Conservation (phyloP, 768 basidiomycete species). For the Asterophora parasitica region DNA sequence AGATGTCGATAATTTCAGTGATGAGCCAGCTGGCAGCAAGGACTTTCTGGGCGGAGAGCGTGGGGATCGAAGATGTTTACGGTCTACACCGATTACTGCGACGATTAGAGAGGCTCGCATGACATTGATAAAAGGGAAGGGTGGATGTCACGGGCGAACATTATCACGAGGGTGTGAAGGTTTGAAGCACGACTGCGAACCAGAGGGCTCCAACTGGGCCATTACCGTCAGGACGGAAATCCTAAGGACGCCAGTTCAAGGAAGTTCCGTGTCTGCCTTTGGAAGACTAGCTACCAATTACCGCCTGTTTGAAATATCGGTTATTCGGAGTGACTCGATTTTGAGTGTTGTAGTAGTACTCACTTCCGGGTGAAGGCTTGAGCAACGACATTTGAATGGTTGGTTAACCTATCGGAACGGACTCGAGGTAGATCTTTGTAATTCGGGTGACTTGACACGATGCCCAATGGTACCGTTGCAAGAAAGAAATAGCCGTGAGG, state of each 20-base stretch:
- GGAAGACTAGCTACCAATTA: too few species aligned
- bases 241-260: too few species aligned
- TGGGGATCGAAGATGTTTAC: slow-evolving; percentile 48
- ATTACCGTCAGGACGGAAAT: too few species aligned
- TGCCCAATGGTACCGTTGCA: slow-evolving; percentile 6
- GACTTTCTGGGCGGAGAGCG: slow-evolving; percentile 38
- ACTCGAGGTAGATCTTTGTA: too few species aligned
- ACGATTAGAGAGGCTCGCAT: slow-evolving; percentile 33
- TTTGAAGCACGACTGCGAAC: slow-evolving; percentile 63
- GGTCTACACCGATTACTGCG: slow-evolving; percentile 63
- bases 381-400: slow-evolving; percentile 43
- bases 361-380: slow-evolving; percentile 50
- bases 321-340: too few species aligned
- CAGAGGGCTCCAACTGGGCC: slow-evolving; percentile 55
- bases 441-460: slow-evolving; percentile 8
- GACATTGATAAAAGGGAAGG: slow-evolving; percentile 6
- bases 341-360: background rate
- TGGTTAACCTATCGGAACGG: too few species aligned
- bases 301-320: slow-evolving; percentile 22
- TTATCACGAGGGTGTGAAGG: slow-evolving; percentile 43
- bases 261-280: too few species aligned
- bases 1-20: slow-evolving; percentile 71
- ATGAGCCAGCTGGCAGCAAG: slow-evolving; percentile 85
- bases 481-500: slow-evolving; percentile 9
- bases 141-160: slow-evolving; percentile 2